Conservation (phyloP, 2,329 filamentous ascomycete genomes). For the Diaporthe eres region DNA sequence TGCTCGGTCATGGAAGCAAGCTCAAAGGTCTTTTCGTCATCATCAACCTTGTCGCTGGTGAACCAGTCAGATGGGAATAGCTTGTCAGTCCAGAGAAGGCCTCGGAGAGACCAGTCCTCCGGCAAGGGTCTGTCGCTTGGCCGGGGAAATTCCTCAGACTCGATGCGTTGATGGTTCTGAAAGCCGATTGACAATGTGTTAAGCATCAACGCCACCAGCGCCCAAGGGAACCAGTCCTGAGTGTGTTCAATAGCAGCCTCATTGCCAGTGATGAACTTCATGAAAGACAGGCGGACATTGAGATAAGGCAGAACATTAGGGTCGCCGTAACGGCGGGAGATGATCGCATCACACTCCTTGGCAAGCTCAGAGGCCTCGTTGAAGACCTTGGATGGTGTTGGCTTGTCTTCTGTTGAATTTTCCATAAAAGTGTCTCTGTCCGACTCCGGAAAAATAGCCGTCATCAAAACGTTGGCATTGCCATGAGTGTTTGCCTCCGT, state of each 20-base stretch:
- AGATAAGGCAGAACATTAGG: conserved; percentile 73
- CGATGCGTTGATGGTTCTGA: conserved; percentile 53
- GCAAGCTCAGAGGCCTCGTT: conserved; percentile 57
- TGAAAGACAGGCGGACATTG: conserved; percentile 73
- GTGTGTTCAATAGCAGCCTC: conserved; percentile 60
- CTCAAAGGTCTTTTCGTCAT: conserved; percentile 78
- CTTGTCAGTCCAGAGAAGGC: conserved; percentile 70
- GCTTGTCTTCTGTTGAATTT: background rate
- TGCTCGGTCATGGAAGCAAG: conserved; percentile 69
- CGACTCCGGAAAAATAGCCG: conserved; percentile 47
- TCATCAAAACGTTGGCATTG: conserved; percentile 59
- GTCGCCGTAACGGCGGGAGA: conserved; percentile 68
- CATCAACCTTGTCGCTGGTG: conserved; percentile 68
- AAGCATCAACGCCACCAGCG: conserved; percentile 54
- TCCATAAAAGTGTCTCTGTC: conserved; percentile 31
- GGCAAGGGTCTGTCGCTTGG: conserved; percentile 70
- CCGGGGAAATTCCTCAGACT: conserved; percentile 61
- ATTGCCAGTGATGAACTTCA: conserved; percentile 60
- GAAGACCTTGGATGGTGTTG: conserved; percentile 48
- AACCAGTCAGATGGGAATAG: conserved; percentile 75
- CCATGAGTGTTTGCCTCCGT: conserved; percentile 32
- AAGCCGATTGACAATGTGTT: conserved; percentile 51
- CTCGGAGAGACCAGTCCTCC: conserved; percentile 78
- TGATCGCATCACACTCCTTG: conserved; percentile 59
- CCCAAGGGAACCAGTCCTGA: conserved; percentile 58